Evolutionary conservation across 352 stramenopile genomes (phyloP).

Genomic region (Globisporangium apiculatum): DNA sequence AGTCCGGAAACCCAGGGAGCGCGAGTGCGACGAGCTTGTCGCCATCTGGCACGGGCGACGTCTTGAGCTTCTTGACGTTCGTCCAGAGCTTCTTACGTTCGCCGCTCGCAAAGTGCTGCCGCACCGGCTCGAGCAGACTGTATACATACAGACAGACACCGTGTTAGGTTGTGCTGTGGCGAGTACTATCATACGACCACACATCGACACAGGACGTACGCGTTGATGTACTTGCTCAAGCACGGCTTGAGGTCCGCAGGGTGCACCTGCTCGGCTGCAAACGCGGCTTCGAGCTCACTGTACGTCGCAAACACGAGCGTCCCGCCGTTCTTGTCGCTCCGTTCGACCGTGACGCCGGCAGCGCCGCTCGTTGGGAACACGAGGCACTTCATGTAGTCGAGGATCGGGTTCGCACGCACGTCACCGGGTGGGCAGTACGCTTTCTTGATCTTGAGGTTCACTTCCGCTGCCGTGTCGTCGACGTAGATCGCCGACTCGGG

Average conservation of each 20-base stretch:
- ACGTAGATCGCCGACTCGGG: slow-evolving; percentile 98
- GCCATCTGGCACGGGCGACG: slow-evolving; percentile 45
- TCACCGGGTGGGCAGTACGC: slow-evolving; percentile 93
- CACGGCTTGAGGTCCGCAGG: slow-evolving; percentile 96
- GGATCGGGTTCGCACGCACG: slow-evolving; percentile 89
- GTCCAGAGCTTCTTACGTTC: slow-evolving; percentile 94
- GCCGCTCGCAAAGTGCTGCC: slow-evolving; percentile 92
- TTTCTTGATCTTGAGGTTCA: slow-evolving; percentile 99
- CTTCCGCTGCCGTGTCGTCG: slow-evolving; percentile 92
- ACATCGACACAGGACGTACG: slow-evolving; percentile 14
- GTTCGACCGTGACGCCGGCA: slow-evolving; percentile 65
- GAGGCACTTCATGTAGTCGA: slow-evolving; percentile 96
- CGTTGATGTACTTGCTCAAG: slow-evolving; percentile 90
- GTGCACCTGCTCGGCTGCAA: slow-evolving; percentile 89
- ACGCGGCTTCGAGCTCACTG: slow-evolving; percentile 89
- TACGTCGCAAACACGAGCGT: slow-evolving; percentile 88
- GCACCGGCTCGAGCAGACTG: slow-evolving; percentile 92
- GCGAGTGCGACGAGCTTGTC: slow-evolving; percentile 70
- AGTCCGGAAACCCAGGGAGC: slow-evolving; percentile 55
- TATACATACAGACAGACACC: background rate
- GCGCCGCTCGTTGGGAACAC: slow-evolving; percentile 83
- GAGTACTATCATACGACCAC: background rate
- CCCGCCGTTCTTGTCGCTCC: slow-evolving; percentile 80
- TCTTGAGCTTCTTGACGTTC: slow-evolving; percentile 89
- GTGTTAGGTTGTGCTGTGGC: too few relatives aligned